Percentiles rank a stretch among this genome's conserved stretches.
These are phyloP conservation scores for Berberis thunbergii DNA, from an alignment of 164 flowering plant species.

Conservation along the genomic window DNA sequence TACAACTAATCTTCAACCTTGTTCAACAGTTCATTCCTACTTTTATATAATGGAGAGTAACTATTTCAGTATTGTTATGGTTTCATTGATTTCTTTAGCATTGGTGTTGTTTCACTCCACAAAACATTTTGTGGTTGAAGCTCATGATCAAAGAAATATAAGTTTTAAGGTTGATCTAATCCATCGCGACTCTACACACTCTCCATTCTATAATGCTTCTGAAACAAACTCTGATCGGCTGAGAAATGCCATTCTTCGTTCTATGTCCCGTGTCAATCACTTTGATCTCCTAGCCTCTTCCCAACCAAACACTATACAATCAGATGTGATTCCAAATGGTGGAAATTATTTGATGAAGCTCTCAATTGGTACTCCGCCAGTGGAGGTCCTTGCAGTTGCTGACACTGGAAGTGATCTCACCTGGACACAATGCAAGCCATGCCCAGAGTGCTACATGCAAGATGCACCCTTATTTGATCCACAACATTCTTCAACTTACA, in stretches of 20 bases:
- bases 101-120: no score
- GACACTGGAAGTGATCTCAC: slow-evolving; percentile 37
- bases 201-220: slow-evolving; percentile 26
- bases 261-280: slow-evolving; percentile 13
- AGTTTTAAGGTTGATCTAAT: slow-evolving; percentile 29
- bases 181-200: slow-evolving; percentile 30
- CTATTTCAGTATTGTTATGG: no score
- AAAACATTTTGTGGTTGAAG: no score
- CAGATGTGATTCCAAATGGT: slow-evolving; percentile 1
- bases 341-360: slow-evolving; percentile 21
- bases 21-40: no score
- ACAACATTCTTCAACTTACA: slow-evolving; percentile 25
- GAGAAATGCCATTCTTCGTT: slow-evolving; percentile 15
- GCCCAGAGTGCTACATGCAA: slow-evolving; percentile 20
- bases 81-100: no score
- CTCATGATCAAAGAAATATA: neutral
- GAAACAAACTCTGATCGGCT: slow-evolving; percentile 13
- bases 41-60: no score
- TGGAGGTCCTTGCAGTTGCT: slow-evolving; percentile 3
- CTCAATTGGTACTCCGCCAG: slow-evolving; percentile 18
- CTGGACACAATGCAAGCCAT: slow-evolving; percentile 38
- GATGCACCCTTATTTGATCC: slow-evolving; percentile 24
- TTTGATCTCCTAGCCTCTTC: neutral
- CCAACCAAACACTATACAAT: neutral
- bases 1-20: no score